These are phyloP conservation scores for Helotiales sp. DNA, from an alignment of 2,329 filamentous ascomycete species.

Conservation along the genomic window DNA sequence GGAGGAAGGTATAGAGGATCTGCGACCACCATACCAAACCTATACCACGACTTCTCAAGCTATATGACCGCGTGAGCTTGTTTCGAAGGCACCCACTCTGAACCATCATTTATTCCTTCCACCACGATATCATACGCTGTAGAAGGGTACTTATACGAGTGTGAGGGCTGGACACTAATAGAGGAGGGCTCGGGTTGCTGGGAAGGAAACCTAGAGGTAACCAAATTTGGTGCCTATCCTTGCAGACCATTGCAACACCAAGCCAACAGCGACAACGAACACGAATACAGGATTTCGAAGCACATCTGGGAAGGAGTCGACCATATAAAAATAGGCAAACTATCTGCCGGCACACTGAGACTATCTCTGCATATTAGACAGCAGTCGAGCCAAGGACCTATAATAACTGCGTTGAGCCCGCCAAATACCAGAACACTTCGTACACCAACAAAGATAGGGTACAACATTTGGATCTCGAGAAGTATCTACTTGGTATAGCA, in stretches of 20 bases:
- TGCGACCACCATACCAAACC: not conserved
- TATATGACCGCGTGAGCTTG: conserved; percentile 10
- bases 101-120: not conserved
- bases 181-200: no score
- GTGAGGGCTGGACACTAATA: no score
- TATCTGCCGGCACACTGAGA: no score
- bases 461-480: not conserved
- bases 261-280: not conserved
- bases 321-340: no score
- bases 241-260: no score
- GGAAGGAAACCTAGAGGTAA: not conserved
- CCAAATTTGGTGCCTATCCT: not conserved
- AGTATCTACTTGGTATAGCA: not conserved
- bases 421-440: not conserved
- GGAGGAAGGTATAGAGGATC: not conserved
- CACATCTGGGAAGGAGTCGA: no score
- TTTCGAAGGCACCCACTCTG: not conserved
- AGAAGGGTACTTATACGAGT: no score
- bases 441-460: not conserved
- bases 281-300: no score
- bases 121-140: not conserved
- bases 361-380: no score
- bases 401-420: no score
- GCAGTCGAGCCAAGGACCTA: no score
- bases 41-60: not conserved